Base-by-base conservation (phyloP, 1,284 basidiomycete species). In the Coniferiporia weirii region DNA sequence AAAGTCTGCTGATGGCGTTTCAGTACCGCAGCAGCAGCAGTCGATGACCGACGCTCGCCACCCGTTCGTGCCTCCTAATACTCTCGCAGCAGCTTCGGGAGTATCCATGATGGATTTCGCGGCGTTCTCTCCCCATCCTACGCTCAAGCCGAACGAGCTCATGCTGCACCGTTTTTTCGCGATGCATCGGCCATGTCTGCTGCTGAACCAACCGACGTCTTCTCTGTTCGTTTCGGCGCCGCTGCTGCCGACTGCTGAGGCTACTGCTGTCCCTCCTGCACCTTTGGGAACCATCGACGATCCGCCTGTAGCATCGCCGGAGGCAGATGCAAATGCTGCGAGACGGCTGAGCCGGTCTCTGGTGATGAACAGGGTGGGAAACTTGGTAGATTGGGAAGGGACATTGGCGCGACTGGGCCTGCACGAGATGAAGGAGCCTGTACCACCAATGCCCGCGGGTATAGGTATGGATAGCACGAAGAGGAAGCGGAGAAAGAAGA, bases 401-500 rank as follows among this genome's bases (percentile, higher is more conserved):
- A 78, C 83, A 1, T 70, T 91, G 62, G 76, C 79, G 65, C 74
- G 73, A 52, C 73, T 91, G 8, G 89, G 89, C 27, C 66, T 87
- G 53, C 76, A 80, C 64, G 70, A 79, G 27, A 69, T 73, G 63
- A 76, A 77, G 6, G 72, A 73, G 34, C 76, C 77, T 34, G 75
- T 78, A 52, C 76, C 79, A 17, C 71, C 73, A 36, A 71, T 78
- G 68, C 76, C 76, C 60, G 75, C 77, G 60, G 74, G 80, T 65
- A 76, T 79, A 63, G 77, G 78, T 75, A 77, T 89, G 75, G 90
- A 93, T 66, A 92, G 90, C 66, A 83, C 81, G 27, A 88, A 86
- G 77, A 82, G 90, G 71, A 93, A 93, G 79, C 79, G 83, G 66
- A 78, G 83, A 76, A 90, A 84, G 81, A 92, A 91, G 82, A 93